Conservation (phyloP, 306 rosid species). For the Pterocarpus santalinus region DNA sequence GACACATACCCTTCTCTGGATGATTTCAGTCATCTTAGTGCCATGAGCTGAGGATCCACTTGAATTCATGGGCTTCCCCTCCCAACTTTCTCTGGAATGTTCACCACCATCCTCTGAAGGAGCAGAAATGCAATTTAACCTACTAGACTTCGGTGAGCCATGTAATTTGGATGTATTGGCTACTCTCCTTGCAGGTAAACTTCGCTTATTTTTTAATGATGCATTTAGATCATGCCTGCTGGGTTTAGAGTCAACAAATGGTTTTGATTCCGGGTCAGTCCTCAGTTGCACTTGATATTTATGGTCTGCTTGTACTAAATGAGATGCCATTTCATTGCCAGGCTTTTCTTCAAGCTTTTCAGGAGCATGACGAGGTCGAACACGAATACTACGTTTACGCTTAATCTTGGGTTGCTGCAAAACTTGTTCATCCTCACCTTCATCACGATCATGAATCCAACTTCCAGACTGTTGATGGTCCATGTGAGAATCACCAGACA, state of each 20-base stretch:
- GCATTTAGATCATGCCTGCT: constrained; percentile 75
- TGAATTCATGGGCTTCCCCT: constrained; percentile 67
- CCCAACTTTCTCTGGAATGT: constrained; percentile 76
- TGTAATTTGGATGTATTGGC: constrained; percentile 74
- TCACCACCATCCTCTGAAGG: constrained; percentile 71
- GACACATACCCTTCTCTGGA: constrained; percentile 87
- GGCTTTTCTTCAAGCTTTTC: constrained; percentile 89
- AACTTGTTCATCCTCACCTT: constrained; percentile 95
- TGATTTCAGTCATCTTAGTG: constrained; percentile 80
- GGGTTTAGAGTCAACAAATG: constrained; percentile 61
- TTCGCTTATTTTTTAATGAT: constrained; percentile 70
- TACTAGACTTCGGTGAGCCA: constrained; percentile 77
- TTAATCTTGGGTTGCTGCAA: constrained; percentile 93
- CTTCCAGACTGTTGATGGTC: constrained; percentile 95
- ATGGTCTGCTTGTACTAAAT: constrained; percentile 67
- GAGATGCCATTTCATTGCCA: constrained; percentile 70
- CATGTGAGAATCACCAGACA: constrained; percentile 93
- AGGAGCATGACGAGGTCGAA: constrained; percentile 82
- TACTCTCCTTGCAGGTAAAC: constrained; percentile 70
- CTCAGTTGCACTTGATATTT: constrained; percentile 64
- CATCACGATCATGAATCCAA: constrained; percentile 96
- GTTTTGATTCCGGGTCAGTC: constrained; percentile 68
- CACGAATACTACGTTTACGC: constrained; percentile 92
- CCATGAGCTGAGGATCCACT: constrained; percentile 68
- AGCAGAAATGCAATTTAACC: constrained; percentile 68